Base-by-base conservation (phyloP, 257 asterid species). In the Marsdenia floribunda region DNA sequence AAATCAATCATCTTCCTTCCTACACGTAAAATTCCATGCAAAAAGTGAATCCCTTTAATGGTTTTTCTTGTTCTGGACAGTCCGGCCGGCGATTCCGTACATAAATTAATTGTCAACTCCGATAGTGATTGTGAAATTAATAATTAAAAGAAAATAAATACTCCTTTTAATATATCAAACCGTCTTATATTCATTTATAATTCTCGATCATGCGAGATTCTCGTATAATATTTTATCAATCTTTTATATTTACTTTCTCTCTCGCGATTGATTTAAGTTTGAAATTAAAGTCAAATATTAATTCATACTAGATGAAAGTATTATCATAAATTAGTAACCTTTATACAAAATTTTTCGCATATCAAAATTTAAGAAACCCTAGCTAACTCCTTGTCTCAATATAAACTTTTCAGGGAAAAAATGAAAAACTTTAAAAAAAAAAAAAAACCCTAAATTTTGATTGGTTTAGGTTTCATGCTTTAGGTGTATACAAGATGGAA, bases 401-500 rank as follows among this genome's bases (percentile, higher is more conserved):
- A 29, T 29, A 29, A 29, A 38, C 42, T 21, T 46, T 57, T 68
- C 57, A 8, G 0, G 35, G 18, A 2, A 0, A 4, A 2, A 9
- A 21, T 0, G 13, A 22, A n/a, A 1, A 5, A 3, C n/a, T n/a
- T n/a, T n/a, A 3, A 11, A 22, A 10, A n/a, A 2, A 11, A 42
- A 37, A 50, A 66, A 76, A n/a, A 64, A 61, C 18, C 24, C 44
- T 19, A 6, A 15, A 14, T 63, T 35, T 24, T 50, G 44, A 50
- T 12, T 3, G 63, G 52, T 38, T 69, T 68, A 46, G 35, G 52
- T 69, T 76, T 69, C 80, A 76, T 33, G 42, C 7, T 42, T 68
- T 44, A 8, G 72, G 8, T 6, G 78, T 58, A 40, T 67, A 57
- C 74, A 78, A 37, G 13, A 44, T 58, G 40, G 64, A 73, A 66